These are phyloP conservation scores for Xanthoceras sorbifolium DNA, from an alignment of 345 rosid genomes.

Conservation along the genomic window DNA sequence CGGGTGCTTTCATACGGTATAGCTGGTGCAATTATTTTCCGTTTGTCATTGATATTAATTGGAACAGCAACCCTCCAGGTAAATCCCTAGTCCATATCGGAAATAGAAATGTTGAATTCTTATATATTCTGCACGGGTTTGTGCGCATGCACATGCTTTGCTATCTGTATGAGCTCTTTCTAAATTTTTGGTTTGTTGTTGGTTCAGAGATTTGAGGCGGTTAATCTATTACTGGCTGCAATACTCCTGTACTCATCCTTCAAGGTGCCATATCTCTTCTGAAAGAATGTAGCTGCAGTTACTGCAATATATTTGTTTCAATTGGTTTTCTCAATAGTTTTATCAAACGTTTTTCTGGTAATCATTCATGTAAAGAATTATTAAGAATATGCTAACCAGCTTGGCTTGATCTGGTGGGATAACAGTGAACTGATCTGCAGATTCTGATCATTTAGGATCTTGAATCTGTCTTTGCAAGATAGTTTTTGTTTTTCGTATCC, in stretches of 20 bases:
- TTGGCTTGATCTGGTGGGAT: not conserved
- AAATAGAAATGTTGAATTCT: not conserved
- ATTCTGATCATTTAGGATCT: not conserved
- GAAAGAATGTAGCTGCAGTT: constrained; percentile 6
- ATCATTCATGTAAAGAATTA: not conserved
- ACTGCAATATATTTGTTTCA: not conserved
- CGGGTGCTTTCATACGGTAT: constrained; percentile 89
- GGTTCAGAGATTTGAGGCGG: constrained; percentile 80
- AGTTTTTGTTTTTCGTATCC: constrained; percentile 5
- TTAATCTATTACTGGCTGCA: constrained; percentile 77
- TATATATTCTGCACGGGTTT: not conserved
- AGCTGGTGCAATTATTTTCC: constrained; percentile 87
- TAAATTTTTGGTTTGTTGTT: constrained; percentile 15
- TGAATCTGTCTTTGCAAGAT: not conserved
- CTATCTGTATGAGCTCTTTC: constrained; percentile 8
- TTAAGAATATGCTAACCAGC: not conserved
- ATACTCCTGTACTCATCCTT: constrained; percentile 81
- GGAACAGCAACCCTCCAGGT: constrained; percentile 97
- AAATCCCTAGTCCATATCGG: constrained; percentile 7
- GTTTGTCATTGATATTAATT: constrained; percentile 69
- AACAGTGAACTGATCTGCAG: not conserved
- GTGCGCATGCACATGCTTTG: not conserved
- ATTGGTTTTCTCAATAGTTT: not conserved
- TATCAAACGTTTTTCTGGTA: not conserved
- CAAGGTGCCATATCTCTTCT: constrained; percentile 57